phyloP scores from a whole-genome alignment of 805 yeast genomes.

The Yueomyces sp. region DNA sequence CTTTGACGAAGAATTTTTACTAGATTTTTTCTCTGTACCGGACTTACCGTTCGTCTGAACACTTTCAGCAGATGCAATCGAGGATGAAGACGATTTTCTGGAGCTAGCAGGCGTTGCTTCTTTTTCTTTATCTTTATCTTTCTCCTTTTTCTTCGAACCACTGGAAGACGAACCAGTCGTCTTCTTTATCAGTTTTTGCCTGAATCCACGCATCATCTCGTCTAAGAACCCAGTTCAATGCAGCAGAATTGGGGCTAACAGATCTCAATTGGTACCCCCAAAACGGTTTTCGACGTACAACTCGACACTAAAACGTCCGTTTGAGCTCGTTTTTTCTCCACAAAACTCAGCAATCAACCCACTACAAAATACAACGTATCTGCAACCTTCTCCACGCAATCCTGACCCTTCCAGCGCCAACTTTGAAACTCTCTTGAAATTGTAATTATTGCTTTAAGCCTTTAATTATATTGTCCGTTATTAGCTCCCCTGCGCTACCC shows the following conservation, averaged over 20 bases:
- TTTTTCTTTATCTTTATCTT: conserved; percentile 25
- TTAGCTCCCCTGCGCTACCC: too few relatives aligned
- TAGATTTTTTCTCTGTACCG: neutral
- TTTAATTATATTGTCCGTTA: too few relatives aligned
- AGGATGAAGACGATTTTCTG: conserved; percentile 1
- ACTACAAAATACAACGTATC: too few relatives aligned
- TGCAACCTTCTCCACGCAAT: too few relatives aligned
- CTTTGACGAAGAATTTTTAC: neutral
- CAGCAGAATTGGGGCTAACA: neutral
- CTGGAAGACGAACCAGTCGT: conserved; percentile 25
- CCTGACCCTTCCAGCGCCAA: too few relatives aligned
- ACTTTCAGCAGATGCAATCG: conserved; percentile 4
- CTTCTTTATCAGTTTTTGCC: conserved; percentile 35
- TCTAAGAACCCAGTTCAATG: neutral
- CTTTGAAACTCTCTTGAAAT: too few relatives aligned
- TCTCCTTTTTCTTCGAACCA: conserved; percentile 28
- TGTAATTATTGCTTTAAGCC: too few relatives aligned
- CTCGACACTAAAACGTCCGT: too few relatives aligned
- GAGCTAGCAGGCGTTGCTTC: conserved; percentile 2
- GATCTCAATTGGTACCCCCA: too few relatives aligned
- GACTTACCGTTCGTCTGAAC: conserved; percentile 2
- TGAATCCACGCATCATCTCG: conserved; percentile 65
- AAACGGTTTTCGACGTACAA: too few relatives aligned
- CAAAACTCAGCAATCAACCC: too few relatives aligned
- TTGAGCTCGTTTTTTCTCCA: too few relatives aligned